Percentiles rank a stretch among this genome's conserved stretches.
phyloP scores from a whole-genome alignment of 2,329 filamentous ascomycete genomes.

The Zymoseptoria ardabiliae region DNA sequence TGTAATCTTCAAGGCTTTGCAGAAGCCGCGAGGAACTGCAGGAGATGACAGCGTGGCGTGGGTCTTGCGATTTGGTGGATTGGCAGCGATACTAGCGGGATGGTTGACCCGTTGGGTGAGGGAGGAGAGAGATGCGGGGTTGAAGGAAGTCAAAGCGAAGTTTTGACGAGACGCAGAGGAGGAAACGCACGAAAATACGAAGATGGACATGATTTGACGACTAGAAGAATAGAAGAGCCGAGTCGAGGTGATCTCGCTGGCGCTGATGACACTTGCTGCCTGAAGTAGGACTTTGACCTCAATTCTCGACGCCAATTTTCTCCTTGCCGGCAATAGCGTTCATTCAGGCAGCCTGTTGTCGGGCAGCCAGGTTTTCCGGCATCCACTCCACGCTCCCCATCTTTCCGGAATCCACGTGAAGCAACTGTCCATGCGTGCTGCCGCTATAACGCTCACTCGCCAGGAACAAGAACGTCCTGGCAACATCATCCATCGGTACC shows the following conservation, averaged over 20 bases:
- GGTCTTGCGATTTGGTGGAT: conserved; percentile 75
- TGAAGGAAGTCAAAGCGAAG: conserved; percentile 1
- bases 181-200: neutral
- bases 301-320: neutral
- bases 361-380: conserved; percentile 6
- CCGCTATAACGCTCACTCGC: conserved; percentile 41
- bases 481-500: conserved; percentile 35
- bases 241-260: neutral
- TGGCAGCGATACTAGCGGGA: conserved; percentile 69
- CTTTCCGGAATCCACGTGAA: conserved; percentile 43
- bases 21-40: conserved; percentile 77
- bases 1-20: conserved; percentile 73
- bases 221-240: neutral
- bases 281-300: neutral
- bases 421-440: conserved; percentile 38
- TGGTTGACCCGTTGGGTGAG: conserved; percentile 13
- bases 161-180: neutral
- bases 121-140: conserved; percentile 12
- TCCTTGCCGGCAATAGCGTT: neutral
- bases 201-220: neutral
- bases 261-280: neutral
- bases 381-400: conserved; percentile 25
- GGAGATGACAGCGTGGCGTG: conserved; percentile 83
- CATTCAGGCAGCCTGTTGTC: neutral
- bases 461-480: conserved; percentile 40